These are phyloP conservation scores for Plasmodium gonderi DNA, from an alignment of 169 alveolate species.

Conservation along the genomic window DNA sequence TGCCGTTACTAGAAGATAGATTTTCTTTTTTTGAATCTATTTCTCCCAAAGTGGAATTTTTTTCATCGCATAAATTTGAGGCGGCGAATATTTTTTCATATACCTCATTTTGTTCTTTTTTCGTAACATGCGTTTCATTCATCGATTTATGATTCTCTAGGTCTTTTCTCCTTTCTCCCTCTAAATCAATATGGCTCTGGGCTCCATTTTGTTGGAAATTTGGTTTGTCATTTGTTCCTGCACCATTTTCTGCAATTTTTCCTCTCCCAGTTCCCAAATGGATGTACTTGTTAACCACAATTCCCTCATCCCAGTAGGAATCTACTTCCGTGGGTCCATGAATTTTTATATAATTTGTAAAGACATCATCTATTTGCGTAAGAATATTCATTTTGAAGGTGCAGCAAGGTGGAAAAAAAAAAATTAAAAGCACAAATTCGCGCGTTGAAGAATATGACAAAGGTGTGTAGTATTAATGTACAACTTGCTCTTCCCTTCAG, in stretches of 20 bases:
- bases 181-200: too few relatives aligned
- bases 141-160: background rate
- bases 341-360: constrained; percentile 30
- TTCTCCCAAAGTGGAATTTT: background rate
- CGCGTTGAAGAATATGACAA: background rate
- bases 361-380: constrained; percentile 49
- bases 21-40: background rate
- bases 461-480: too few relatives aligned
- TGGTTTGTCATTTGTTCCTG: background rate
- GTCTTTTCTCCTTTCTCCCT: background rate
- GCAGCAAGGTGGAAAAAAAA: background rate
- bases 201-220: too few relatives aligned
- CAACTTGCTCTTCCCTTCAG: too few relatives aligned
- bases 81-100: background rate
- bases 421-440: background rate
- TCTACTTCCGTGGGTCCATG: constrained; percentile 24
- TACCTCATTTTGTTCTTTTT: background rate
- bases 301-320: constrained; percentile 70
- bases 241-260: background rate
- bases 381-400: constrained; percentile 45
- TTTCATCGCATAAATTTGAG: background rate
- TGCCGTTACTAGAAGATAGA: background rate
- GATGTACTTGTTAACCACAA: constrained; percentile 66
- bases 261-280: constrained; percentile 23
- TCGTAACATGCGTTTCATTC: background rate